These are phyloP conservation scores for Pachysandra terminalis DNA, from an alignment of 164 flowering plant species.

Conservation along the genomic window DNA sequence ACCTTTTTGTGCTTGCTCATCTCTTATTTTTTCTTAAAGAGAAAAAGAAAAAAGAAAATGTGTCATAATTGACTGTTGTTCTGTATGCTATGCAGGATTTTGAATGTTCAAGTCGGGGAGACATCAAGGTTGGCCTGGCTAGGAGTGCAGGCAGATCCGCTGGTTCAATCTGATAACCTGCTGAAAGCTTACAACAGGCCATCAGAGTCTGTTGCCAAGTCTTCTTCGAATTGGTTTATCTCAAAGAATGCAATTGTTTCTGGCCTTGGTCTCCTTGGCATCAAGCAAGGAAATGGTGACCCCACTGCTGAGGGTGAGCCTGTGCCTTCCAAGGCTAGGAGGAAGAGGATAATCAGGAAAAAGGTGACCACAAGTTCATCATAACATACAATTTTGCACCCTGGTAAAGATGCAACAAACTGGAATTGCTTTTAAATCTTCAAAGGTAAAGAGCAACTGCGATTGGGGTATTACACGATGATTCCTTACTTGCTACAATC, in stretches of 20 bases:
- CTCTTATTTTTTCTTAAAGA: no score
- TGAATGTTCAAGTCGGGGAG: slow-evolving; percentile 82
- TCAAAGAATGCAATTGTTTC: slow-evolving; percentile 78
- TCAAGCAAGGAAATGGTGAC: slow-evolving; percentile 49
- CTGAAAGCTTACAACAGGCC: slow-evolving; percentile 72
- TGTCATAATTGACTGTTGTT: neutral
- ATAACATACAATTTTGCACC: slow-evolving; percentile 37
- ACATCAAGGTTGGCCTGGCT: slow-evolving; percentile 86
- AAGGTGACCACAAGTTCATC: slow-evolving; percentile 49
- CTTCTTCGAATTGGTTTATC: slow-evolving; percentile 81
- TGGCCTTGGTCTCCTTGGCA: slow-evolving; percentile 81
- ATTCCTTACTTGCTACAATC: no score
- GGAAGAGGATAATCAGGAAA: slow-evolving; percentile 78
- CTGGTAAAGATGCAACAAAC: neutral
- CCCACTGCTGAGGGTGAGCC: slow-evolving; percentile 38
- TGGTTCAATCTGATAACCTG: slow-evolving; percentile 56
- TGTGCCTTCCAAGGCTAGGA: slow-evolving; percentile 60
- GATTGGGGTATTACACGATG: no score
- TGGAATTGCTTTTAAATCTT: slow-evolving; percentile 1
- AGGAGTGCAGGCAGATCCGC: slow-evolving; percentile 82
- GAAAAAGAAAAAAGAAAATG: no score
- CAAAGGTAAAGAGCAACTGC: neutral
- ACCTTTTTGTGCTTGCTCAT: neutral
- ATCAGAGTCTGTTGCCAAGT: slow-evolving; percentile 29
- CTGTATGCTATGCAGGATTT: slow-evolving; percentile 39